A percentile compares a stretch with the other conserved stretches of the same genome.
Conservation (phyloP, 495 filamentous ascomycete species). For the Penicillium psychrofluorescens region DNA sequence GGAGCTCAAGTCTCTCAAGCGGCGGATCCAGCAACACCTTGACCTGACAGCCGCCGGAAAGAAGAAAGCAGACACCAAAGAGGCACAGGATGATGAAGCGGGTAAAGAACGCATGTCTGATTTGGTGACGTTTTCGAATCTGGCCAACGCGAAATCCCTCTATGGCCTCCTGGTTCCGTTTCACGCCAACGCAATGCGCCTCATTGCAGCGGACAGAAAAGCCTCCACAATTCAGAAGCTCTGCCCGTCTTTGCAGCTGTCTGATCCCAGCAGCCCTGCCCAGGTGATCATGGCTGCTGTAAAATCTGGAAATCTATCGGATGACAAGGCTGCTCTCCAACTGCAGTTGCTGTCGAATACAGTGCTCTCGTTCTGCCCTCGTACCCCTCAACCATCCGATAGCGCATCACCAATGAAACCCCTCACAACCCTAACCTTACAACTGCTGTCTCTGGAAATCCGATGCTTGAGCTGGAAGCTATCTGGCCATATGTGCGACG, state of each 20-base stretch:
- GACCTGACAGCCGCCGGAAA: slow-evolving; percentile 16
- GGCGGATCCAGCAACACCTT: slow-evolving; percentile 44
- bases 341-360: slow-evolving; percentile 63
- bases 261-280: slow-evolving; percentile 54
- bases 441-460: slow-evolving; percentile 58
- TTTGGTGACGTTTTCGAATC: slow-evolving; percentile 51
- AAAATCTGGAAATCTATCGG: slow-evolving; percentile 31
- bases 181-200: slow-evolving; percentile 42
- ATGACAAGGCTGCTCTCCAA: slow-evolving; percentile 58
- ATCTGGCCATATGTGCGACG: slow-evolving; percentile 59
- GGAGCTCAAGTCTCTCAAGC: slow-evolving; percentile 64
- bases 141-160: slow-evolving; percentile 28
- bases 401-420: slow-evolving; percentile 50
- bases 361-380: slow-evolving; percentile 55
- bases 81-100: slow-evolving; percentile 19
- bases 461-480: slow-evolving; percentile 65
- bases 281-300: slow-evolving; percentile 51
- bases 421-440: slow-evolving; percentile 52
- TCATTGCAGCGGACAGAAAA: slow-evolving; percentile 36
- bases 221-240: slow-evolving; percentile 45
- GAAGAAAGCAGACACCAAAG: slow-evolving; percentile 11
- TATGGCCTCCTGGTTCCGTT: slow-evolving; percentile 30
- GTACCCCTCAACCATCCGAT: slow-evolving; percentile 9
- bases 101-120: slow-evolving; percentile 49
- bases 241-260: slow-evolving; percentile 33